Conservation (phyloP, 1,139 yeast genomes). For the Yamadazyma siamensis region DNA sequence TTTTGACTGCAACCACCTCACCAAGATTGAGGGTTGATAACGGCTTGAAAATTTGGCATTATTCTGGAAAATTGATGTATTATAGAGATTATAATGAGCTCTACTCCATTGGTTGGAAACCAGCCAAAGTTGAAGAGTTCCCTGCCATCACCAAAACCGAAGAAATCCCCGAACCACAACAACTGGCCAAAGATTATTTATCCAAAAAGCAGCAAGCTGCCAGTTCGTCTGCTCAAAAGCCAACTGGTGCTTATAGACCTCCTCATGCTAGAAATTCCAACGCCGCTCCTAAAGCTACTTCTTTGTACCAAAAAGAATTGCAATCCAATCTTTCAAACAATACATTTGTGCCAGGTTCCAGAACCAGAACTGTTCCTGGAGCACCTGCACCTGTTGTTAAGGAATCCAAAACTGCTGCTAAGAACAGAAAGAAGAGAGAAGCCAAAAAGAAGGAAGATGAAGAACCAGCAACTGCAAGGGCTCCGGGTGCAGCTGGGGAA, state of each 20-base stretch:
- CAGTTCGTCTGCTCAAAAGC: slow-evolving; percentile 45
- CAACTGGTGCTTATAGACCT: slow-evolving; percentile 89
- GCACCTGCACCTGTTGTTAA: slow-evolving; percentile 40
- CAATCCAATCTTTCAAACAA: slow-evolving; percentile 21
- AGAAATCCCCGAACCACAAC: slow-evolving; percentile 65
- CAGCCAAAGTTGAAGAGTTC: slow-evolving; percentile 57
- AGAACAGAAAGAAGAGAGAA: slow-evolving; percentile 79
- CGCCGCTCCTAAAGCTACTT: slow-evolving; percentile 40
- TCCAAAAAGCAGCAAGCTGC: slow-evolving; percentile 41
- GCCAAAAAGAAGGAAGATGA: slow-evolving; percentile 43
- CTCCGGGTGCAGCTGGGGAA: slow-evolving; percentile 18
- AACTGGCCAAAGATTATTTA: slow-evolving; percentile 57
- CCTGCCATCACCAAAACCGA: slow-evolving; percentile 54
- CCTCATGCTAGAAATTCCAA: slow-evolving; percentile 75
- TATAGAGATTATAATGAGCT: slow-evolving; percentile 80
- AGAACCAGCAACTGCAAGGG: slow-evolving; percentile 16
- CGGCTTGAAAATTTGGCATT: slow-evolving; percentile 93
- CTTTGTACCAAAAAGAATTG: slow-evolving; percentile 58
- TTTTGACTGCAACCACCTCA: slow-evolving; percentile 93
- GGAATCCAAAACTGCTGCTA: slow-evolving; percentile 63
- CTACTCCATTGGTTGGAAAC: slow-evolving; percentile 82
- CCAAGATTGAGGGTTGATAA: slow-evolving; percentile 97
- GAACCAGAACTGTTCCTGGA: slow-evolving; percentile 39
- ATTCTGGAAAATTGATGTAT: slow-evolving; percentile 76
- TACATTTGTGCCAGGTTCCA: slow-evolving; percentile 16